phyloP scores from a whole-genome alignment of 139 green algal species.

The Volvox africanus region DNA sequence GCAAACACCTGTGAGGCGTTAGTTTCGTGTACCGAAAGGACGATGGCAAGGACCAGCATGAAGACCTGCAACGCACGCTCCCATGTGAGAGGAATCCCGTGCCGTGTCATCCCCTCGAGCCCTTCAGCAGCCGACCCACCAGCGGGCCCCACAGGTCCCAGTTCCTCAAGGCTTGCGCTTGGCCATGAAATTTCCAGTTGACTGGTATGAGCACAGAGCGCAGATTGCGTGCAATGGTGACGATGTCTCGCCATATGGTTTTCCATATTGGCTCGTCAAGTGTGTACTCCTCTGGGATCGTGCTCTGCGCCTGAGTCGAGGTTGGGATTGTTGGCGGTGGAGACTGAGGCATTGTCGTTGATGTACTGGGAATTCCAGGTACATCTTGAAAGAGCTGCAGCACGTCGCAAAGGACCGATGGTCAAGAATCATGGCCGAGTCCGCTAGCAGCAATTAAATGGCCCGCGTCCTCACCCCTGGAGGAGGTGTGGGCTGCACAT shows the following conservation, averaged over 20 bases:
- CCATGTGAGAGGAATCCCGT: neutral
- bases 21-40: slow-evolving; percentile 74
- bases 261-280: slow-evolving; percentile 93
- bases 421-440: neutral
- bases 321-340: slow-evolving; percentile 19
- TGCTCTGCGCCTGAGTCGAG: slow-evolving; percentile 8
- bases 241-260: slow-evolving; percentile 93
- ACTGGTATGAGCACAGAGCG: slow-evolving; percentile 87
- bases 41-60: slow-evolving; percentile 83
- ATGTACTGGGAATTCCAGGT: slow-evolving; percentile 24
- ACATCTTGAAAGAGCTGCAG: slow-evolving; percentile 48
- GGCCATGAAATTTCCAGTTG: slow-evolving; percentile 77
- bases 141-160: slow-evolving; percentile 99
- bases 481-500: neutral
- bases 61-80: slow-evolving; percentile 75
- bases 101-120: no score
- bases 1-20: slow-evolving; percentile 84
- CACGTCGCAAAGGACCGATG: neutral
- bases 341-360: neutral
- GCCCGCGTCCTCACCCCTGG: slow-evolving; percentile 27
- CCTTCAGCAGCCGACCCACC: slow-evolving; percentile 68
- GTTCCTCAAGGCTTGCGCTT: slow-evolving; percentile 87
- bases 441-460: neutral
- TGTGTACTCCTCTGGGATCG: slow-evolving; percentile 77
- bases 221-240: slow-evolving; percentile 90